These are phyloP conservation scores for Trametes gibbosa DNA, from an alignment of 768 basidiomycete species.

Conservation along the genomic window DNA sequence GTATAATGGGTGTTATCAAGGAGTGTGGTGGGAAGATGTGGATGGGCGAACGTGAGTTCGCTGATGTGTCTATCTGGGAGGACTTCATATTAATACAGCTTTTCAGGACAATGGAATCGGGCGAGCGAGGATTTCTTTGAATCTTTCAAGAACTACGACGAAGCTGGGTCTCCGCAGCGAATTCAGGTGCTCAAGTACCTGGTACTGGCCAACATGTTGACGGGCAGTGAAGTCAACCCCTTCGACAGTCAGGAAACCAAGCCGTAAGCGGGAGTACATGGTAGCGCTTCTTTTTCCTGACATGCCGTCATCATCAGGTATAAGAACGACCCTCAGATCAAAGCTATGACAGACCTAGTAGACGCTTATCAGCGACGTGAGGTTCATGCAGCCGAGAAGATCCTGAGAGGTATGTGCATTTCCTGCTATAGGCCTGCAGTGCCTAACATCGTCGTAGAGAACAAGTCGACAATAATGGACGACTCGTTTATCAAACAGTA, in stretches of 20 bases:
- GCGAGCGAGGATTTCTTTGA: slow-evolving; percentile 99
- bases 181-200: slow-evolving; percentile 99
- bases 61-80: neutral
- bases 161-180: slow-evolving; percentile 93
- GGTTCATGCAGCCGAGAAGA: slow-evolving; percentile 96
- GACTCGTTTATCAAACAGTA: slow-evolving; percentile 93
- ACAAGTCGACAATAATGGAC: slow-evolving; percentile 93
- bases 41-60: slow-evolving; percentile 92
- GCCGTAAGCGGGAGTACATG: slow-evolving; percentile 56
- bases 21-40: slow-evolving; percentile 99
- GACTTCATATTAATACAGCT: neutral
- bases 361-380: slow-evolving; percentile 95
- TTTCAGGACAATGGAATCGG: slow-evolving; percentile 83
- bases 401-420: slow-evolving; percentile 65
- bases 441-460: slow-evolving; percentile 51
- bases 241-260: slow-evolving; percentile 99
- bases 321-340: slow-evolving; percentile 94
- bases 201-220: slow-evolving; percentile 96
- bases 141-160: slow-evolving; percentile 97
- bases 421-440: neutral
- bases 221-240: slow-evolving; percentile 97
- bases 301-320: slow-evolving; percentile 49
- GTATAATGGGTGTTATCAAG: slow-evolving; percentile 98
- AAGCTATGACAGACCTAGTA: slow-evolving; percentile 96
- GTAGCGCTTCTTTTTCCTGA: neutral